Evolutionary conservation across 345 rosid species (phyloP).

Genomic region (Gossypium thurberi): DNA sequence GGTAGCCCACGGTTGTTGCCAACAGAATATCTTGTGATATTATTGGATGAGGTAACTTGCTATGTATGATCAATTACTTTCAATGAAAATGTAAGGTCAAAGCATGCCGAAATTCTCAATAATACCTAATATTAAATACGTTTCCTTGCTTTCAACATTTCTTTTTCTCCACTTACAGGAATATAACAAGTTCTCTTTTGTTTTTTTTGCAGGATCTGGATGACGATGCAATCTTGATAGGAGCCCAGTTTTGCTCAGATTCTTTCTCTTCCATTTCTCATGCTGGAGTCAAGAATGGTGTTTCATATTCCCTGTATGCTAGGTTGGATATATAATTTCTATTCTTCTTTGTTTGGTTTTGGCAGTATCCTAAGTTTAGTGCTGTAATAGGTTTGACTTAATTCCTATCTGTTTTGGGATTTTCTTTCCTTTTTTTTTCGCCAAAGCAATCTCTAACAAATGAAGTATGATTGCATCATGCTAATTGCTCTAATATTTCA

Average conservation of each 20-base stretch:
- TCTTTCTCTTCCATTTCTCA: slow-evolving; percentile 76
- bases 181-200: slow-evolving; percentile 7
- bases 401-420: background rate
- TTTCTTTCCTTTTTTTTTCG: background rate
- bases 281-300: slow-evolving; percentile 45
- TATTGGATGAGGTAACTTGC: slow-evolving; percentile 71
- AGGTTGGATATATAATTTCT: slow-evolving; percentile 36
- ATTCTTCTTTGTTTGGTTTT: background rate
- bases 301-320: slow-evolving; percentile 75
- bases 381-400: background rate
- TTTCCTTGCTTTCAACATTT: background rate
- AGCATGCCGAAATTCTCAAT: background rate
- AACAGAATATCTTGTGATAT: slow-evolving; percentile 82
- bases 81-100: background rate
- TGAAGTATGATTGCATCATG: background rate
- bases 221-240: slow-evolving; percentile 73
- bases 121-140: background rate
- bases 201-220: slow-evolving; percentile 62
- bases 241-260: slow-evolving; percentile 80
- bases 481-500: background rate
- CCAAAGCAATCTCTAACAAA: background rate
- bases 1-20: slow-evolving; percentile 83
- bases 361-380: background rate
- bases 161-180: background rate
- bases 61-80: background rate